A percentile compares a stretch with the other conserved stretches of the same genome.
phyloP scores from a whole-genome alignment of 2,329 filamentous ascomycete species.

The Trichoderma atroviride region DNA sequence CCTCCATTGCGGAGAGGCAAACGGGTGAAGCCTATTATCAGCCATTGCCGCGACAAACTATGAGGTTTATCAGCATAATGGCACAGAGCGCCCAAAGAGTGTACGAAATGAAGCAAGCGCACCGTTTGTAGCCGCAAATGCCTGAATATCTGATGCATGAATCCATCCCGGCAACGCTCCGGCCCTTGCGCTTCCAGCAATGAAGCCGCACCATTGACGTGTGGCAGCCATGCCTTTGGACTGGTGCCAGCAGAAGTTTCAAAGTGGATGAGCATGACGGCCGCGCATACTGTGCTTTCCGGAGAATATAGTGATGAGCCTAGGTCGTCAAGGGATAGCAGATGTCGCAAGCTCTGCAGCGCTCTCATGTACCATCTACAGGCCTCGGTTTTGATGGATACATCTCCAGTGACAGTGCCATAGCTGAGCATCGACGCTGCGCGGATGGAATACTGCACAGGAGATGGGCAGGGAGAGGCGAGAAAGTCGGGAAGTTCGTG shows the following conservation, averaged over 20 bases:
- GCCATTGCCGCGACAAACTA: constrained; percentile 28
- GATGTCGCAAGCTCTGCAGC: constrained; percentile 3
- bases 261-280: constrained; percentile 30
- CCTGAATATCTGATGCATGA: constrained; percentile 28
- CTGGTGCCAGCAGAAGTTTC: constrained; percentile 26
- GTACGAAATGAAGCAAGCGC: background rate
- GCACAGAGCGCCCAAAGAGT: rapidly evolving
- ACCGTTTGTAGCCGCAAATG: constrained; percentile 28
- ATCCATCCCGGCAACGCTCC: constrained; percentile 23
- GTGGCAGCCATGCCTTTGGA: constrained; percentile 24
- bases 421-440: constrained; percentile 28
- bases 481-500: constrained; percentile 24
- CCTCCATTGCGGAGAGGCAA: constrained; percentile 50
- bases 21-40: constrained; percentile 32
- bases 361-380: constrained; percentile 28
- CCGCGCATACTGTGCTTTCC: constrained; percentile 25
- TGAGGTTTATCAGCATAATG: background rate
- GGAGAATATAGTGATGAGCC: background rate
- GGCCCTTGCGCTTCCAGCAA: constrained; percentile 27
- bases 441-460: constrained; percentile 22
- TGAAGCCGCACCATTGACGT: constrained; percentile 24
- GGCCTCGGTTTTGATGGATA: constrained; percentile 24
- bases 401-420: constrained; percentile 5
- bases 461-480: background rate
- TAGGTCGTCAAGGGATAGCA: background rate